Conservation (phyloP, 1,139 yeast genomes). For the Taphrina flavorubra region DNA sequence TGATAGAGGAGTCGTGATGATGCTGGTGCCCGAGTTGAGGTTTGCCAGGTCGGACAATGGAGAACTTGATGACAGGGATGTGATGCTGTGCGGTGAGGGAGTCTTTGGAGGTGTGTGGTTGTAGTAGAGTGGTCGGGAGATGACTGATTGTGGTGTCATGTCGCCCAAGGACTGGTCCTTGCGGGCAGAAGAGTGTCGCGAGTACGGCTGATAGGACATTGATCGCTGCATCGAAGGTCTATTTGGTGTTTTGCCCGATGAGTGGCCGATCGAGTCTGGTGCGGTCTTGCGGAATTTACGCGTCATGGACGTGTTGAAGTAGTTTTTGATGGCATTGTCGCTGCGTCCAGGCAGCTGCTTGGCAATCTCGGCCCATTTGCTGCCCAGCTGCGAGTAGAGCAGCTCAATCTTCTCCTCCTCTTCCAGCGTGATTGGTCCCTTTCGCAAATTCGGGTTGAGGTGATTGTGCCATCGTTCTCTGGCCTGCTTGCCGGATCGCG, state of each 20-base stretch:
- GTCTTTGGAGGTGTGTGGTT: constrained; percentile 27
- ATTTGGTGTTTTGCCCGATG: constrained; percentile 4
- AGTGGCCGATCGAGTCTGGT: not conserved
- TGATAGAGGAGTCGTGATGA: not conserved
- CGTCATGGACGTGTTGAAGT: constrained; percentile 69
- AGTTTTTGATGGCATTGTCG: constrained; percentile 89
- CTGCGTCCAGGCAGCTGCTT: constrained; percentile 78
- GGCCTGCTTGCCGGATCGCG: constrained; percentile 90
- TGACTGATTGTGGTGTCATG: constrained; percentile 8
- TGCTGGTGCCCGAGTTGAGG: not conserved
- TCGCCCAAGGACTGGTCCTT: constrained; percentile 1
- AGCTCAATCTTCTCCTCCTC: constrained; percentile 84
- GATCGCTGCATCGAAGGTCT: constrained; percentile 23
- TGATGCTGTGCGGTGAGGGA: constrained; percentile 10
- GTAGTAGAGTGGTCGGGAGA: constrained; percentile 9
- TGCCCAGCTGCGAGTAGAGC: constrained; percentile 78
- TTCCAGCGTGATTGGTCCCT: constrained; percentile 80
- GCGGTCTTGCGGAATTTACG: constrained; percentile 22
- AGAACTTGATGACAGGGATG: constrained; percentile 9
- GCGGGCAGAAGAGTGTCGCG: constrained; percentile 3
- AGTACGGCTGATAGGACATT: constrained; percentile 19
- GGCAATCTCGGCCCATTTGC: constrained; percentile 93
- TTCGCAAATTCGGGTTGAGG: constrained; percentile 79
- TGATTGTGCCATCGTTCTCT: constrained; percentile 92
- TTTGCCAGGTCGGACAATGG: constrained; percentile 4